phyloP scores from a whole-genome alignment of 257 asterid genomes.

The Ilex aquifolium region DNA sequence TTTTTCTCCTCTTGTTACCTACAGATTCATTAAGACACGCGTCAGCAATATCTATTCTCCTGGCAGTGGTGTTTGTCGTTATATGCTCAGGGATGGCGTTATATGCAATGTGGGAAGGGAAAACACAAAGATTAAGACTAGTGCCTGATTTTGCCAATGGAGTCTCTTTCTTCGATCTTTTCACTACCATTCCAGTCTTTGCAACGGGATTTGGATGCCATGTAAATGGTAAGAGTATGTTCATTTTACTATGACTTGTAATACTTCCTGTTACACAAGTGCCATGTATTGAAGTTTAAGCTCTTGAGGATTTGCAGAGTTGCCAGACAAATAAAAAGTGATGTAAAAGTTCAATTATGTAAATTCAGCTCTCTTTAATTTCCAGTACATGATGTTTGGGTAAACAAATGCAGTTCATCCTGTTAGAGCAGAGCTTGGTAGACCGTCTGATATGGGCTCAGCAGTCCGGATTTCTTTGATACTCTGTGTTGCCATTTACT shows the following conservation, averaged over 20 bases:
- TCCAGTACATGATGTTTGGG: background rate
- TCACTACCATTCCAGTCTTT: conserved; percentile 87
- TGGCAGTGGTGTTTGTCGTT: conserved; percentile 78
- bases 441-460: conserved; percentile 79
- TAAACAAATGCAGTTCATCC: conserved; percentile 76
- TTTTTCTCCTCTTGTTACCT: conserved; percentile 20
- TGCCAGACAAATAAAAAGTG: too few relatives aligned
- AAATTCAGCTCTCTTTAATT: conserved; percentile 2
- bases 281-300: too few relatives aligned
- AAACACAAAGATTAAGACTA: conserved; percentile 53
- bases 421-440: conserved; percentile 86
- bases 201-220: conserved; percentile 97
- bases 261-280: too few relatives aligned
- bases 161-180: conserved; percentile 47
- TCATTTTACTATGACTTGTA: background rate
- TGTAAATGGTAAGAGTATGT: conserved; percentile 55
- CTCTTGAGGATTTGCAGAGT: too few relatives aligned
- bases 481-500: conserved; percentile 62
- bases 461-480: conserved; percentile 72
- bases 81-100: conserved; percentile 83
- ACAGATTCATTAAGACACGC: conserved; percentile 93
- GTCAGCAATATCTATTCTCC: conserved; percentile 77
- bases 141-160: conserved; percentile 64
- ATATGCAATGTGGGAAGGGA: conserved; percentile 65
- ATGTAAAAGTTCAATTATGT: too few relatives aligned